phyloP scores from a whole-genome alignment of 2,329 filamentous ascomycete genomes.

The Trichoderma simmonsii region DNA sequence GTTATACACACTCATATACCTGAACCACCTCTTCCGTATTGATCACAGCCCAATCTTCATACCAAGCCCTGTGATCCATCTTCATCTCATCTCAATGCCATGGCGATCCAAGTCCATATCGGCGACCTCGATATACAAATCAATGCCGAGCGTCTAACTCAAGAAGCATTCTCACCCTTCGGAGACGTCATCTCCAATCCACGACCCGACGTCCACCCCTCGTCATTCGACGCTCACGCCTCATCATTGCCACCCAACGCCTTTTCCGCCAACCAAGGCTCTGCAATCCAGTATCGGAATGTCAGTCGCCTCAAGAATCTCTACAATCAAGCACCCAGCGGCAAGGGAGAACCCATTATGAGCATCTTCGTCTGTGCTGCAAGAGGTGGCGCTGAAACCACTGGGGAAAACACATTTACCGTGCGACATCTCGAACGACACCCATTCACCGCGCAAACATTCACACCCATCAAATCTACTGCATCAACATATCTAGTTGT shows the following conservation, averaged over 20 bases:
- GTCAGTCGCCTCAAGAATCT: conserved; percentile 71
- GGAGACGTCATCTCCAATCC: conserved; percentile 81
- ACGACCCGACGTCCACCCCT: conserved; percentile 52
- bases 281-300: conserved; percentile 80
- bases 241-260: conserved; percentile 43
- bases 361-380: conserved; percentile 82
- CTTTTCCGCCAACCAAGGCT: conserved; percentile 76
- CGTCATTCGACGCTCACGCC: conserved; percentile 40
- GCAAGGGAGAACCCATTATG: conserved; percentile 58
- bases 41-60: neutral
- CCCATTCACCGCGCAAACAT: conserved; percentile 91
- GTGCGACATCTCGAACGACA: conserved; percentile 81
- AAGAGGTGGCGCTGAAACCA: conserved; percentile 23
- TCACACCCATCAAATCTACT: conserved; percentile 67
- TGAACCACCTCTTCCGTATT: neutral
- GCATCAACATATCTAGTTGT: conserved; percentile 71
- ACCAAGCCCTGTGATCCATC: neutral
- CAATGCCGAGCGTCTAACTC: conserved; percentile 63
- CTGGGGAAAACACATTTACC: conserved; percentile 44
- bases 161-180: conserved; percentile 69
- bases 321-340: conserved; percentile 64
- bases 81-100: conserved; percentile 15
- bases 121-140: conserved; percentile 37
- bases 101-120: conserved; percentile 29
- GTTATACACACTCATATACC: neutral